These are phyloP conservation scores for Citrus sinensis DNA, from an alignment of 345 rosid species.

Conservation along the genomic window DVS_A1.0 CM039163.1:49419001-49419500, in stretches of 20 bases:
- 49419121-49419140: not conserved
- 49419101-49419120: not conserved
- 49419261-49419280: not conserved
- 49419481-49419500: too few species aligned
- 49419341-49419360: not conserved
- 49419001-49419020: not conserved
- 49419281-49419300: not conserved
- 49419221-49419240: not conserved
- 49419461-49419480: not conserved
- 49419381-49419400: too few species aligned
- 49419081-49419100: not conserved
- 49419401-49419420: too few species aligned
- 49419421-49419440: too few species aligned
- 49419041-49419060: not conserved
- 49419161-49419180: not conserved
- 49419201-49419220: not conserved
- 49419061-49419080: not conserved
- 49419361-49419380: not conserved
- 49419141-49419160: not conserved
- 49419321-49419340: not conserved
- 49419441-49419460: not conserved
- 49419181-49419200: not conserved
- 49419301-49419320: not conserved
- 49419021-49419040: not conserved
- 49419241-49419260: not conserved